Evolutionary conservation across 2,329 filamentous ascomycete genomes (phyloP), one percentile per base, ranked within the genome.

Genomic region (Huntiella bhutanensis): DNA sequence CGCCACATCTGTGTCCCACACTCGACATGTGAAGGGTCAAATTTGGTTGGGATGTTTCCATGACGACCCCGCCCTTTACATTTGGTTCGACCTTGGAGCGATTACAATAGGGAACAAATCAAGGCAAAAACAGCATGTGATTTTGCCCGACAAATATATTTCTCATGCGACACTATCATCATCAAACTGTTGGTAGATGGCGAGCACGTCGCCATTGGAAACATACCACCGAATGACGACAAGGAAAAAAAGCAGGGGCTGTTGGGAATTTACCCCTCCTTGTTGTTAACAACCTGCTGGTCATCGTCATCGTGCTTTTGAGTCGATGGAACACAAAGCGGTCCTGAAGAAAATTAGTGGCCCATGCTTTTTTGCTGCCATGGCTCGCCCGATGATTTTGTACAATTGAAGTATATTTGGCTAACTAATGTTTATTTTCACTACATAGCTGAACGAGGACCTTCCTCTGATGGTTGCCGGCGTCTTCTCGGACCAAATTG

Each of bases 401-500:
- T 28, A 41, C 22, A 28, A 28, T 28, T 5, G 5, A 41, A 17
- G 15, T 28, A 41, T 22, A 28, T 41, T 5, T 40, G 16, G 16
- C 45, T 64, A 51, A 64, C 56, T 17, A 47, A 16, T 19, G 39
- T 37, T 35, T 35, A 28, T 48, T 36, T 32, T 46, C 7, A 11
- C 41, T 41, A 35, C 44, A 8, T 60, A 98, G 91, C 73, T 98
- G 62, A 93, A 91, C 62, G 87, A 95, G 66, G 91, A 98, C 62
- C 85, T 98, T 55, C 91, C 91, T 56, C 80, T 91, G 68, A 98
- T 98, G 91, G 91, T 96, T 52, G 74, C 82, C 59, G 91, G 91
- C 52, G 91, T 98, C 59, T 96, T 98, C 69, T 98, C 91, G 53
- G 88, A 98, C 54, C 86, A 96, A 66, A 95, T 98, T 65, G 91